Evolutionary conservation across 176 grass and related monocot species (phyloP).

Genomic region (Musa beccarii): DNA sequence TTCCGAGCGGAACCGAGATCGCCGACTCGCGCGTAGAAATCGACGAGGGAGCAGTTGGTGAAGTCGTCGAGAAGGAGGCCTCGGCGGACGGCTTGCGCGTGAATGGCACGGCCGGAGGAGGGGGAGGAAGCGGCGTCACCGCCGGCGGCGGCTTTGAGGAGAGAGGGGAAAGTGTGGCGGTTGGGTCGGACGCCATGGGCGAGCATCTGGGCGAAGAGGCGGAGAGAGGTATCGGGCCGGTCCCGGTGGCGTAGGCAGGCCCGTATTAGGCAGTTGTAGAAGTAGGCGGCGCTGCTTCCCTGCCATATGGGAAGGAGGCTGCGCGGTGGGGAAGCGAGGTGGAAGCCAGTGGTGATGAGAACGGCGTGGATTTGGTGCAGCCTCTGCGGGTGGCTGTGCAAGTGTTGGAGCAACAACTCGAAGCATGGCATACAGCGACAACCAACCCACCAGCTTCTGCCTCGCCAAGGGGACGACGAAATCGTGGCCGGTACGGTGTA

Average conservation of each 20-base stretch:
- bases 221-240: conserved; percentile 24
- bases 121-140: conserved; percentile 1
- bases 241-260: conserved; percentile 31
- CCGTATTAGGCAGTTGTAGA: conserved; percentile 65
- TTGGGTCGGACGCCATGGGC: conserved; percentile 37
- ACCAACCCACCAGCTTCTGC: not conserved
- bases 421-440: conserved; percentile 14
- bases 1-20: conserved; percentile 31
- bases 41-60: conserved; percentile 52
- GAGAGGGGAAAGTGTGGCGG: conserved; percentile 56
- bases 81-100: conserved; percentile 49
- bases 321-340: conserved; percentile 3
- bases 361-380: conserved; percentile 60
- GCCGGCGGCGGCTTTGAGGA: conserved; percentile 36
- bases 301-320: not conserved
- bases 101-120: conserved; percentile 24
- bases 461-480: no score
- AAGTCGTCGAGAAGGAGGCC: conserved; percentile 46
- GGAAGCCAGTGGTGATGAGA: conserved; percentile 56
- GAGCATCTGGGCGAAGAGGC: conserved; percentile 58
- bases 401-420: conserved; percentile 30
- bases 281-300: conserved; percentile 25
- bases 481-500: no score
- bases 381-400: conserved; percentile 30
- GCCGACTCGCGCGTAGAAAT: conserved; percentile 27